Evolutionary conservation across 352 stramenopile genomes (phyloP), one percentile per base, ranked within the genome.

Genomic region (Globisporangium perplexum): DNA sequence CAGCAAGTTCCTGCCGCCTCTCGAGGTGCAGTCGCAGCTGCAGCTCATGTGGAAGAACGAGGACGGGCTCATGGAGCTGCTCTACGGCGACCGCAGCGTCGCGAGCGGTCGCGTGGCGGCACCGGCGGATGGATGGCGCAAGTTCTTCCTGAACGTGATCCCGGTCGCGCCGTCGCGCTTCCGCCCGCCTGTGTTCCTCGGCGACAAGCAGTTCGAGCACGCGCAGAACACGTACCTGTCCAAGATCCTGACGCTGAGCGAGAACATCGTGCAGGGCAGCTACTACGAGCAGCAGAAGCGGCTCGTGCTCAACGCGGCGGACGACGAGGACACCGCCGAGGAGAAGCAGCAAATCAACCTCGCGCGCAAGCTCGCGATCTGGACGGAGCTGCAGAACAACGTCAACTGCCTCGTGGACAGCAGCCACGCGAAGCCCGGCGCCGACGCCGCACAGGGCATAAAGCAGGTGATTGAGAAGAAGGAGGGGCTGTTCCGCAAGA

Each of bases 381-480:
- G 97, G 97, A 98, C 98, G 18, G 91, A 99, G 49, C 74, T 99
- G 46, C 97, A 99, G 77, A 98, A 89, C 14, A 72, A 80, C 28
- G 78, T 95, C 28, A 95, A 95, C 63, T 69, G 79, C 11, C 68
- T 95, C 17, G 79, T 93, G 12, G 85, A 95, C 66, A 91, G 69
- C 64, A 87, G 79, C 55, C 88, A 86, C 50, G 83, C 80, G 5
- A 83, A 80, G 18, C 74, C 77, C 0, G 77, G 77, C 10, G 69
- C 66, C 7, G 83, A 95, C 35, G 72, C 84, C 12, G 70, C 79
- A 2, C 82, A 88, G 47, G 96, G 96, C 52, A 98, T 99, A 62
- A 90, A 96, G 46, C 96, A 99, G 71, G 66, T 99, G 43, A 95
- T 99, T 48, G 97, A 99, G 76, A 98, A 98, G 72, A 99, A 99